phyloP scores from a whole-genome alignment of 306 rosid species.

The Hippophae gyantsensis region DNA sequence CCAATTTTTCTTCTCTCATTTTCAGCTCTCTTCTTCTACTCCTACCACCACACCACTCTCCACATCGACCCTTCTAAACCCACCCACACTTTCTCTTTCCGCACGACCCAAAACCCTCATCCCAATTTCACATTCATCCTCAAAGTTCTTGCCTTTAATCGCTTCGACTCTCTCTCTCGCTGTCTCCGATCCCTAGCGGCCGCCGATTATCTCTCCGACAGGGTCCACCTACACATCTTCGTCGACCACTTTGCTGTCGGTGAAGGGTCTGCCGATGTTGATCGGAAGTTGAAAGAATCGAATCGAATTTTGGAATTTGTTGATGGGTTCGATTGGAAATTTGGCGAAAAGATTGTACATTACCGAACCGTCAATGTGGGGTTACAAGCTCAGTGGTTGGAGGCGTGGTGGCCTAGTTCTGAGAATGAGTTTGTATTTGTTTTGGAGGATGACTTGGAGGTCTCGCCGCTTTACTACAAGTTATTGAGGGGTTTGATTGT shows the following conservation, averaged over 20 bases:
- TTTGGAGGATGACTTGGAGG: conserved; percentile 90
- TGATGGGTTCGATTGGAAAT: conserved; percentile 61
- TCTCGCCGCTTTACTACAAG: conserved; percentile 72
- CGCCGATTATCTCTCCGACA: conserved; percentile 76
- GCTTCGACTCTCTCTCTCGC: too few relatives aligned
- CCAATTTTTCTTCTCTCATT: too few relatives aligned
- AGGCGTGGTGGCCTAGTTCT: conserved; percentile 92
- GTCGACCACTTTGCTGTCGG: conserved; percentile 46
- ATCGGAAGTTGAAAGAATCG: conserved; percentile 38
- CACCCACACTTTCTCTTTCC: too few relatives aligned
- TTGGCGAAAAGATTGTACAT: conserved; percentile 69
- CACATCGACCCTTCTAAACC: too few relatives aligned
- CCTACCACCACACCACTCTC: too few relatives aligned
- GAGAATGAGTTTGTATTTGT: conserved; percentile 71
- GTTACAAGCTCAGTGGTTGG: conserved; percentile 96
- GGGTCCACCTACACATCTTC: conserved; percentile 61
- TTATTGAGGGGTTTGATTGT: conserved; percentile 52
- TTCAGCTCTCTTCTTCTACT: too few relatives aligned
- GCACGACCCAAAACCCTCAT: too few relatives aligned
- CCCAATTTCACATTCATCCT: too few relatives aligned
- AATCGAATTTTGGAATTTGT: conserved; percentile 53
- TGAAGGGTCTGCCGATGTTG: conserved; percentile 23
- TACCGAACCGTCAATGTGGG: conserved; percentile 73
- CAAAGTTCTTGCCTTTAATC: too few relatives aligned
- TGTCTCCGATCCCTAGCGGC: background rate